Conservation (phyloP, 148 eudicot genomes). For the Amaranthus hypochondriacus region DNA sequence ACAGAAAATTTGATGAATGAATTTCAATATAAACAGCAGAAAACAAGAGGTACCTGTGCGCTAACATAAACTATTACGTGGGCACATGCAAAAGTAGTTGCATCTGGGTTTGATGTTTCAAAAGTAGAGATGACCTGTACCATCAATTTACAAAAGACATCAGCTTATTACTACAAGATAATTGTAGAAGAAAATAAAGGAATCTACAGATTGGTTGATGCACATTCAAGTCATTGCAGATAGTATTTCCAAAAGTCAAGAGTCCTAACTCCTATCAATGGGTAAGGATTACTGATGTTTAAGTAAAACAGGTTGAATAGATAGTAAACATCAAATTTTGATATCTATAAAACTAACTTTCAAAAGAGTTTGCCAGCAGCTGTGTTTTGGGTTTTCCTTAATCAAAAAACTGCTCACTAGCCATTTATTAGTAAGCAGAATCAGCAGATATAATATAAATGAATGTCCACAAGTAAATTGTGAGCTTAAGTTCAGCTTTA, state of each 20-base stretch:
- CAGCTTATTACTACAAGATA: conserved; percentile 5
- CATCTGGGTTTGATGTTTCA: conserved; percentile 32
- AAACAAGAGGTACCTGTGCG: conserved; percentile 48
- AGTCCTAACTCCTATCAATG: not conserved
- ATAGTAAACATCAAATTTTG: too few species aligned
- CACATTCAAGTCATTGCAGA: not conserved
- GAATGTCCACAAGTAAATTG: not conserved
- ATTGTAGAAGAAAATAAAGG: not conserved
- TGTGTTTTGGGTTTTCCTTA: not conserved
- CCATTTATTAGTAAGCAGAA: not conserved
- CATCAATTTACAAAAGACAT: conserved; percentile 4
- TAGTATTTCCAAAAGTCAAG: not conserved
- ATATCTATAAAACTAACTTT: not conserved
- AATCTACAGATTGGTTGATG: not conserved
- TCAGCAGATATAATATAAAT: not conserved
- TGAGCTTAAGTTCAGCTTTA: not conserved
- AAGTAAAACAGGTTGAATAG: not conserved
- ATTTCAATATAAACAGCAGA: not conserved
- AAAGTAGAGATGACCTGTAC: conserved; percentile 53
- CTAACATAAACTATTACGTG: conserved; percentile 67
- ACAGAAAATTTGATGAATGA: not conserved
- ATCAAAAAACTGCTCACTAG: not conserved
- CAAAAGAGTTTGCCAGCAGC: not conserved
- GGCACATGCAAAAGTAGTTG: conserved; percentile 51
- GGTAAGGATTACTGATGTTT: not conserved